Evolutionary conservation across 2,329 filamentous ascomycete species (phyloP), one percentile per base, ranked within the genome.

Genomic region (Cadophora sp.): DNA sequence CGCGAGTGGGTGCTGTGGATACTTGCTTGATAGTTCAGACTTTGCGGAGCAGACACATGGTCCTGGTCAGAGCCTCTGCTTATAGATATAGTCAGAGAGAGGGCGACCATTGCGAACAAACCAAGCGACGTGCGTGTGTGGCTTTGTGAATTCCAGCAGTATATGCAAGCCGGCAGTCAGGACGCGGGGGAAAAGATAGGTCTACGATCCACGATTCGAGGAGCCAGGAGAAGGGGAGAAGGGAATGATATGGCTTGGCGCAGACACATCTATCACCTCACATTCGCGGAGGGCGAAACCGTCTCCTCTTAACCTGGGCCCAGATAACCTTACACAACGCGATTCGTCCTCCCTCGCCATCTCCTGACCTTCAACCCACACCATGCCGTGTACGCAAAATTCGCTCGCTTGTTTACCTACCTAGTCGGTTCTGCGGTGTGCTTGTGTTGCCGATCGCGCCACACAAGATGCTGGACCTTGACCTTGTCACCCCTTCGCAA

Each of bases 81-180:
- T n/a, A 56, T 59, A 58, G 62, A 64, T 64, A 64, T 64, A 43
- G 41, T 64, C 27, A 64, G 27, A 20, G 62, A 48, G 11, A 64
- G 53, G 36, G 45, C 14, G 33, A 64, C 62, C 62, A 64, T 64
- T n/a, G 18, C 27, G 50, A 22, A 24, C 18, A 36, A 30, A 59
- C 1, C 33, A 50, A 30, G 27, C 27, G 27, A 6, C 27, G 27
- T 30, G 27, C 24, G 39, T 33, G 18, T 6, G 48, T 33, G 36
- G 47, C 33, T 30, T 20, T 36, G 50, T 22, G 30, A 53, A 36
- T n/a, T n/a, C 9, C n/a, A 8, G n/a, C n/a, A 9, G 53, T 16
- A 56, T n/a, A 22, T 33, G 53, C 27, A 56, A 56, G 53, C 33
- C 53, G 33, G 30, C 33, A 56, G 53, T 39, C 30, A 56, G n/a